Evolutionary conservation across 116 monocot genomes (phyloP), one percentile per base, ranked within the genome.

Genomic region (Cymodocea nodosa): DNA sequence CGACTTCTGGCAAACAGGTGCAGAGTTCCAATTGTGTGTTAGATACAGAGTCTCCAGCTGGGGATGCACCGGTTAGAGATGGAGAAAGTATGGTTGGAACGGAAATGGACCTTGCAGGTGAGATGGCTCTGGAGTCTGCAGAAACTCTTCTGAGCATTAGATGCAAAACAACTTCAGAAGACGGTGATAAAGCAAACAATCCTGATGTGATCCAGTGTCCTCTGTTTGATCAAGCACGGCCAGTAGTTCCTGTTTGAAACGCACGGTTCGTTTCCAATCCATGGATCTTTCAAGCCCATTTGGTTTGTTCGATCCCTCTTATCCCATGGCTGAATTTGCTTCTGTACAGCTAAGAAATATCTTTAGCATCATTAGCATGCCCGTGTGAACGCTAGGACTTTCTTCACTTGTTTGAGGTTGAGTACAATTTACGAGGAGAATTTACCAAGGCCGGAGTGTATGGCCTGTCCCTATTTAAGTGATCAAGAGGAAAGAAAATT

Each of bases 101-200:
- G 34, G 63, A 35, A 53, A 10, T 39, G 52, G 76, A 76, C 34
- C 56, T 59, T 12, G 65, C 69, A 63, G 72, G 66, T 56, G 73
- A 73, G 37, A 70, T 72, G 52, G 73, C 52, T 30, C 25, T 74
- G 20, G 81, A 85, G 64, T 81, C 85, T 51, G 78, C 78, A 12
- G 64, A 78, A 59, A 74, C 85, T 17, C 81, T 82, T 51, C 65
- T 79, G 34, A 70, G 76, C 68, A 76, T 85, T 63, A 50, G 80
- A 67, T 35, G 54, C 35, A 53, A 67, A n/a, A 23, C 79, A 4
- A 54, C 70, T n/a, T 61, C 77, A 11, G 73, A 53, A n/a, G 75
- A 69, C 20, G 62, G 22, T 12, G 63, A 56, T 17, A 53, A 59
- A 62, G 35, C 55, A 51, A 61, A 65, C 13, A 74, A 67, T 64